phyloP scores from a whole-genome alignment of 1,139 yeast genomes.

The Magnusiomyces magnusii region DNA sequence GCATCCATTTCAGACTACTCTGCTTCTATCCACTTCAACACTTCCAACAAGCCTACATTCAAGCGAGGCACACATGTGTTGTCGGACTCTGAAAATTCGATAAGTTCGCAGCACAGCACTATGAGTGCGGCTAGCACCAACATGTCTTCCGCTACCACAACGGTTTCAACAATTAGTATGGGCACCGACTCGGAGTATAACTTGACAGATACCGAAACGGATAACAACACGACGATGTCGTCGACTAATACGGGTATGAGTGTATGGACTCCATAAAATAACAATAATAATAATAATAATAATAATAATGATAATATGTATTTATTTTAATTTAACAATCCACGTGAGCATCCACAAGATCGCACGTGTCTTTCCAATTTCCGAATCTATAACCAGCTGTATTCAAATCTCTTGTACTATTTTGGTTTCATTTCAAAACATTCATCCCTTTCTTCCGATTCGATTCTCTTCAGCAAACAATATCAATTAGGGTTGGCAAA shows the following conservation, averaged over 20 bases:
- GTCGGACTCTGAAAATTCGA: neutral
- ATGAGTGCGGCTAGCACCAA: neutral
- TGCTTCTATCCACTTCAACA: neutral
- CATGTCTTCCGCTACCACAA: neutral
- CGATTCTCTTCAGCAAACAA: no score
- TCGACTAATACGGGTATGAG: neutral
- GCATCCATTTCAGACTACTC: neutral
- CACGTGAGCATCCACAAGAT: no score
- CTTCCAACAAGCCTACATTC: neutral
- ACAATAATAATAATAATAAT: no score
- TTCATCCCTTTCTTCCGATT: no score
- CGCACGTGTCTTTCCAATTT: no score
- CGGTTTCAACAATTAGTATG: neutral
- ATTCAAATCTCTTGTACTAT: no score
- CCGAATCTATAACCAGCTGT: no score
- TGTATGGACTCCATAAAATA: no score
- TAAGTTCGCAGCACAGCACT: neutral
- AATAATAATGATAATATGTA: no score
- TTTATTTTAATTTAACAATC: no score
- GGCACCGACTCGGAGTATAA: neutral
- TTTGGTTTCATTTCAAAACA: no score
- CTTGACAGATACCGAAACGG: neutral
- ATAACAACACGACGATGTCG: neutral
- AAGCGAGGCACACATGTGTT: neutral
- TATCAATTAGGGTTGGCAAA: no score